Evolutionary conservation across 2,329 filamentous ascomycete genomes (phyloP).

Genomic region (Beauveria caledonica): DNA sequence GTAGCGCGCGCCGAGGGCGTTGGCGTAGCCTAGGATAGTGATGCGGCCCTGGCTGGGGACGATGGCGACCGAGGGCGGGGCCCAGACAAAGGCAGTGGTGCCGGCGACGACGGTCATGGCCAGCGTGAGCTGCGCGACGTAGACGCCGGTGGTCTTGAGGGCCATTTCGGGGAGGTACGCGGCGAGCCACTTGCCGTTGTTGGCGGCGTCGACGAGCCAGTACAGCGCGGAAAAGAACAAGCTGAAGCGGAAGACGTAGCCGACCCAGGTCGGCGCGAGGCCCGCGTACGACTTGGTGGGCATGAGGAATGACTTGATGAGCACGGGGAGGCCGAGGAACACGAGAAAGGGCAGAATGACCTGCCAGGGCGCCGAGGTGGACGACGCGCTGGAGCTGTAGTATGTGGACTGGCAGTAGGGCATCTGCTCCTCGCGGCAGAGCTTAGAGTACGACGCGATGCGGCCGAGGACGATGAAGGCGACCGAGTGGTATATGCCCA

Average conservation of each 20-base stretch:
- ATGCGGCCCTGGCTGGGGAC: conserved; percentile 50
- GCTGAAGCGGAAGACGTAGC: conserved; percentile 66
- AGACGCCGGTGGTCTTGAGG: conserved; percentile 67
- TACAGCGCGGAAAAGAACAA: conserved; percentile 70
- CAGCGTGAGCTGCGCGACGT: conserved; percentile 72
- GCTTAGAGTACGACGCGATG: conserved; percentile 75
- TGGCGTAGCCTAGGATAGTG: conserved; percentile 82
- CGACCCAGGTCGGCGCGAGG: conserved; percentile 76
- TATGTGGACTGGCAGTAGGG: conserved; percentile 93
- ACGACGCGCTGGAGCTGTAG: conserved; percentile 85
- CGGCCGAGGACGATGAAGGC: conserved; percentile 74
- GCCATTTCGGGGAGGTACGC: conserved; percentile 42
- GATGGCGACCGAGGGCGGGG: conserved; percentile 76
- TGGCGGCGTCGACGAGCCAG: conserved; percentile 84
- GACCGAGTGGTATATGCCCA: conserved; percentile 78
- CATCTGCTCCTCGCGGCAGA: conserved; percentile 98
- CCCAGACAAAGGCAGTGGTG: conserved; percentile 76
- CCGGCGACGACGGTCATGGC: conserved; percentile 76
- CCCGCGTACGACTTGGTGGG: conserved; percentile 85
- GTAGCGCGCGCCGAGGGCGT: conserved; percentile 86
- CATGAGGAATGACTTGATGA: conserved; percentile 71
- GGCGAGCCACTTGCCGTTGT: conserved; percentile 74
- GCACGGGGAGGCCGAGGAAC: conserved; percentile 60
- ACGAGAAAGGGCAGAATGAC: conserved; percentile 70
- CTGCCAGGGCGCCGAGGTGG: conserved; percentile 89